Evolutionary conservation across 2,329 filamentous ascomycete species (phyloP), one percentile per base, ranked within the genome.

Genomic region (Pyrenophora seminiperda): DNA sequence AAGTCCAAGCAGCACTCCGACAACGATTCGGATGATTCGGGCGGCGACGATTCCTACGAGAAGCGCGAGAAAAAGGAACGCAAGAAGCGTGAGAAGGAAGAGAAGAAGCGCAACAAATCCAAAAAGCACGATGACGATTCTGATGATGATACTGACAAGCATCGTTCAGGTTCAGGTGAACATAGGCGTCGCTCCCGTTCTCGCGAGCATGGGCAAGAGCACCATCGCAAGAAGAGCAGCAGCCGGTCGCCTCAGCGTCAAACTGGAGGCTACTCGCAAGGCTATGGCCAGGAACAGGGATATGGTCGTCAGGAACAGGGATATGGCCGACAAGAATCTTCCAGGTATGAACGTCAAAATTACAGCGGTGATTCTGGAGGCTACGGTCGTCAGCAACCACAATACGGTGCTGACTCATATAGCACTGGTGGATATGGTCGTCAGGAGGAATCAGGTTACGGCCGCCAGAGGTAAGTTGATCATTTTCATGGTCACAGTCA

Each of bases 1-100:
- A 71, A 69, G 49, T 52, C 70, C 70, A 56, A 74, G 73, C 74
- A 76, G 64, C 66, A 67, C 30, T 74, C 75, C 63, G 70, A 75
- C 48, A 68, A 70, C 50, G 67, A 69, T 30, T 55, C 56, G 29
- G 42, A 58, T 45, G 53, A 56, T 44, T 56, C 53, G 56, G 64
- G 55, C 20, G 67, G 68, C 47, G 69, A 67, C 33, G 65, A 65
- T 48, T 68, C 63, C 13, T 51, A 58, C 40, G 59, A 60, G 32
- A 62, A 56, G 41, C 57, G 59, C 22, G 14, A 39, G 27, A 60
- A 56, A 48, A 60, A 62, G 37, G 58, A 61, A 46, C 56, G 56
- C 42, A 61, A 59, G 49, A 57, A 56, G 53, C 58, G 54, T 15
- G 58, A 61, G 22, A 61, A 61, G 34, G 58, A 61, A 19, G 56